phyloP scores from a whole-genome alignment of 208 protist genomes.

The Acanthamoeba divionensis region DNA sequence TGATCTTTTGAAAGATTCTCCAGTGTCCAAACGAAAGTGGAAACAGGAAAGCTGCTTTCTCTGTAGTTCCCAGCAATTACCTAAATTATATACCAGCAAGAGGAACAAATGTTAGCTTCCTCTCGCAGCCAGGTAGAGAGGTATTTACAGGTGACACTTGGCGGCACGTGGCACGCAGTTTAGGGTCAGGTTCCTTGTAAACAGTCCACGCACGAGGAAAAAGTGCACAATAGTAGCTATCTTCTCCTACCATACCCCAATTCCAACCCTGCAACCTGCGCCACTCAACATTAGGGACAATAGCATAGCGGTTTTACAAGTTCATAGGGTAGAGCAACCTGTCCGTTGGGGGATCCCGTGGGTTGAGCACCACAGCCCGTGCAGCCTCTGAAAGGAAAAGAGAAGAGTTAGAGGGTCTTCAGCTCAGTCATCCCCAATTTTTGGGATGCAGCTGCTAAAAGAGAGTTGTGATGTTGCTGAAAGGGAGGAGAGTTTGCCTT shows the following conservation, averaged over 20 bases:
- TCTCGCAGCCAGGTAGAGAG: background rate
- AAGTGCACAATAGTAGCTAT: constrained; percentile 52
- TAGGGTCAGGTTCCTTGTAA: constrained; percentile 62
- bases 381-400: background rate
- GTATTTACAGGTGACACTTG: constrained; percentile 70
- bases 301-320: background rate
- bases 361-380: constrained; percentile 19
- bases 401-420: no score
- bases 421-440: no score
- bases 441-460: background rate
- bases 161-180: constrained; percentile 65
- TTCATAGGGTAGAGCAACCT: background rate
- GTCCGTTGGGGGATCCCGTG: background rate
- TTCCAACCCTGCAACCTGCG: constrained; percentile 53
- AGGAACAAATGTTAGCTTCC: background rate
- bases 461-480: background rate
- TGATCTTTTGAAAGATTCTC: constrained; percentile 41
- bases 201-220: constrained; percentile 69
- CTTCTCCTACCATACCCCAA: constrained; percentile 59
- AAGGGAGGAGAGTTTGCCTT: background rate
- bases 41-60: constrained; percentile 67
- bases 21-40: constrained; percentile 73
- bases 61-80: constrained; percentile 74
- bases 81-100: background rate
- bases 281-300: background rate